Evolutionary conservation across 768 basidiomycete species (phyloP), one percentile per base, ranked within the genome.

Genomic region (Cyclocybe aegerita): DNA sequence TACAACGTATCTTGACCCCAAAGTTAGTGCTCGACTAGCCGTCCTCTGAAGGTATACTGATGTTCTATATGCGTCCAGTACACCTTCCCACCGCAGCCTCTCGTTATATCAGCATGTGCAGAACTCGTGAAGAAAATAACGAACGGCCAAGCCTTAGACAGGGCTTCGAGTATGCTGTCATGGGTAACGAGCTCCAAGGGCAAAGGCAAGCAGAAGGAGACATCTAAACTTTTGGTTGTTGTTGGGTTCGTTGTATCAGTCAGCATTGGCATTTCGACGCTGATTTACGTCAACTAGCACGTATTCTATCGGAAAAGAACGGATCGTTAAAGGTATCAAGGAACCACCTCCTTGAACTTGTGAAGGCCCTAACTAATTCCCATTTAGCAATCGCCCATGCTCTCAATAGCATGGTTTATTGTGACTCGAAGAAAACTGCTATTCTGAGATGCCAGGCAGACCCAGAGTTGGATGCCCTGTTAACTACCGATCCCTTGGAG

Each of bases 281-380:
- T 39, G 39, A 44, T 23, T 50, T 10, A 17, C 12, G n/a, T 23
- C 39, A 35, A 46, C 37, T 34, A 93, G 93, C 8, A 98, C 97
- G 0, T 99, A 99, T 68, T 92, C 92, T 0, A 93, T 98, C 43
- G 97, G 97, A 36, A 99, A 99, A 66, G 97, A 99, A 67, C 85
- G 97, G 16, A 89, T 98, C 36, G 94, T 97, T 36, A 97, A 98
- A 80, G 93, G 93, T 91, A 49, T 31, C 59, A 44, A 29, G 17
- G 9, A 23, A 43, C 34, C 31, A 39, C 52, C 33, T 6, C 17
- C 35, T 29, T 36, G 50, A n/a, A 11, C 34, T 45, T 16, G 31
- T 45, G 4, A 10, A 17, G 30, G 9, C 10, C 42, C 47, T 14
- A 51, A 23, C 43, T 14, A 49, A 55, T 50, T 9, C 30, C 23